Percentiles rank a stretch among this genome's conserved stretches.
phyloP scores from a whole-genome alignment of 768 basidiomycete species.

The Phaffia australis region DNA sequence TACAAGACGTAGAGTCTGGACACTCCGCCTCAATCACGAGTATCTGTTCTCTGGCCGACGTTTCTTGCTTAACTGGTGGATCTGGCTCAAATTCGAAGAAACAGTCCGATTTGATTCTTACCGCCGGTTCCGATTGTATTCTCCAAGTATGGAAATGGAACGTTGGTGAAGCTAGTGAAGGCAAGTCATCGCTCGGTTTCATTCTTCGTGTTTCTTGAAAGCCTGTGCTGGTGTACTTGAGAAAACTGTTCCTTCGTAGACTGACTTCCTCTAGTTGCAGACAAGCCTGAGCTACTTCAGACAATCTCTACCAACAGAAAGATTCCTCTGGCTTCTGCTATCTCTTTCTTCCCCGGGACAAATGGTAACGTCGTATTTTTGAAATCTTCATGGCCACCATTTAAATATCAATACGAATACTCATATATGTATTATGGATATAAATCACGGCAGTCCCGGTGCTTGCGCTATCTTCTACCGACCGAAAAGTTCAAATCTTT shows the following conservation, averaged over 20 bases:
- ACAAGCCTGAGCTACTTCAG: conserved; percentile 42
- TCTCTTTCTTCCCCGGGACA: conserved; percentile 56
- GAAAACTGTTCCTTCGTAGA: conserved; percentile 7
- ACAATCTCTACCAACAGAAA: conserved; percentile 53
- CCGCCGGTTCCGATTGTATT: conserved; percentile 70
- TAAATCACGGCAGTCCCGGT: conserved; percentile 43
- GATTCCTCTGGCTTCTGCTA: conserved; percentile 61
- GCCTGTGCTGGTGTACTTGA: neutral
- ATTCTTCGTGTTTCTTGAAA: no score
- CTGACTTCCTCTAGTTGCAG: conserved; percentile 29
- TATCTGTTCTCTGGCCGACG: conserved; percentile 55
- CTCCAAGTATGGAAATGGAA: conserved; percentile 58
- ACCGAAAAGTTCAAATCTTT: conserved; percentile 66
- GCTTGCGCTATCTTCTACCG: conserved; percentile 76
- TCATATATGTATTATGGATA: neutral
- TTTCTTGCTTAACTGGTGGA: conserved; percentile 27
- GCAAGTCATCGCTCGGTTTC: no score
- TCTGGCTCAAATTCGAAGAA: neutral
- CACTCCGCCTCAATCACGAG: conserved; percentile 48
- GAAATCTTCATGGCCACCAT: conserved; percentile 9
- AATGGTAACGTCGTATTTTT: conserved; percentile 44
- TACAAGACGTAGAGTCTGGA: conserved; percentile 43
- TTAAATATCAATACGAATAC: neutral
- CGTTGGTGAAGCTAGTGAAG: no score
- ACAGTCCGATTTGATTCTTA: conserved; percentile 45